Conservation (phyloP, 176 grass and related monocot genomes). For the Miscanthus lutarioriparius region DNA sequence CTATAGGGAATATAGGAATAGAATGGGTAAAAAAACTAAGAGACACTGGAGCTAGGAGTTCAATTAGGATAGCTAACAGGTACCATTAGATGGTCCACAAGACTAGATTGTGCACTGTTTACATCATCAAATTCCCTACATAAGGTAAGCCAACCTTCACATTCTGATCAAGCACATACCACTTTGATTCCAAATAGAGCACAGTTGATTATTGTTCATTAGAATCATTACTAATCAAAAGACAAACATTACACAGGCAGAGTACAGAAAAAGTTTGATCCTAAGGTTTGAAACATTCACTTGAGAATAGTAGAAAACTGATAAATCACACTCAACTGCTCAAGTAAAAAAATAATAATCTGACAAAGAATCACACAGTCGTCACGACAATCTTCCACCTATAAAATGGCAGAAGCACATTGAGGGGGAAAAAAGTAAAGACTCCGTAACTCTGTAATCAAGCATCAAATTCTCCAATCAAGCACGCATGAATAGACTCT, state of each 20-base stretch:
- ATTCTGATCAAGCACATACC: conserved; percentile 8
- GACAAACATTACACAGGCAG: background rate
- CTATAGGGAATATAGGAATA: background rate
- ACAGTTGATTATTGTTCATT: background rate
- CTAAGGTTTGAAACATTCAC: background rate
- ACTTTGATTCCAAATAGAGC: background rate
- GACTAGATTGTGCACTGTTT: background rate
- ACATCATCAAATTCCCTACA: background rate
- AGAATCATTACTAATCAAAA: background rate
- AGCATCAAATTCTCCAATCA: conserved; percentile 3
- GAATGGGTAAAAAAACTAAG: background rate
- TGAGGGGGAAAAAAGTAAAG: background rate
- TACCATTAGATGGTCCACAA: background rate
- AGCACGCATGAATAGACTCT: background rate
- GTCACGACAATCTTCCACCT: background rate
- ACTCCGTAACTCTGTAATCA: background rate
- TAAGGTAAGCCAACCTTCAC: background rate
- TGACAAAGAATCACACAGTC: background rate
- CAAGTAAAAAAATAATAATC: background rate
- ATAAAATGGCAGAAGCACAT: background rate
- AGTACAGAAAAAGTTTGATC: background rate
- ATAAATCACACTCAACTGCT: background rate
- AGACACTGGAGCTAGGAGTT: background rate
- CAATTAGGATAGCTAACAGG: background rate
- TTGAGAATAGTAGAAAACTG: background rate